Percentiles rank a stretch among this genome's conserved stretches.
Conservation (phyloP, 192 early-diverging fungal species). For the Coemansia sp. region DNA sequence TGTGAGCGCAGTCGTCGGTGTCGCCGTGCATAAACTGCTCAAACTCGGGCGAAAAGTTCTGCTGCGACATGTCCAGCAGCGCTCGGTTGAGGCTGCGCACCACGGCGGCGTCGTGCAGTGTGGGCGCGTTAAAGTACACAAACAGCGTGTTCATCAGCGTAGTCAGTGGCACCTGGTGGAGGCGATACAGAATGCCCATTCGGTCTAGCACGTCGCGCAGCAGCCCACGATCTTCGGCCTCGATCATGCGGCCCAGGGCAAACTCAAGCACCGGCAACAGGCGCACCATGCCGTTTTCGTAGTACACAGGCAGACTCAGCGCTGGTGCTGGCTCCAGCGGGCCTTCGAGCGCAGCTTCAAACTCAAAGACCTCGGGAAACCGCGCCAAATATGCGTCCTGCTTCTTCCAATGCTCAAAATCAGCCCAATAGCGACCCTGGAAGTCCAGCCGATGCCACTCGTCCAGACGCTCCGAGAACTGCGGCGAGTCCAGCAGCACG, state of each 20-base stretch:
- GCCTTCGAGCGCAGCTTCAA: conserved; percentile 61
- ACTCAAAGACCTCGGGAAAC: conserved; percentile 75
- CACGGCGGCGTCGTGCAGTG: conserved; percentile 58
- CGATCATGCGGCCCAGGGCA: conserved; percentile 66
- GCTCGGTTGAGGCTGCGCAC: conserved; percentile 56
- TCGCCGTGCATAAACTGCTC: conserved; percentile 33
- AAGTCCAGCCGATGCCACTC: conserved; percentile 68
- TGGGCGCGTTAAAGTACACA: conserved; percentile 66
- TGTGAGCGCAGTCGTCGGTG: conserved; percentile 19
- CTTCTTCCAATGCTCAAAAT: conserved; percentile 66
- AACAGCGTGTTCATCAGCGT: conserved; percentile 66
- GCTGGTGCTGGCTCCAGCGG: conserved; percentile 61
- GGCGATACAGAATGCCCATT: conserved; percentile 62
- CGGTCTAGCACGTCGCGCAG: conserved; percentile 61
- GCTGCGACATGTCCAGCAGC: conserved; percentile 60
- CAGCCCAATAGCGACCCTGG: conserved; percentile 67
- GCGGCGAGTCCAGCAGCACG: conserved; percentile 56
- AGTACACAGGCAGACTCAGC: conserved; percentile 66
- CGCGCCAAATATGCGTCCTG: conserved; percentile 60
- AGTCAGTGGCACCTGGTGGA: conserved; percentile 66
- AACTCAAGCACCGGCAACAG: conserved; percentile 67
- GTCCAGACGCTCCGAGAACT: conserved; percentile 56
- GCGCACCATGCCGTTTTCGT: conserved; percentile 66
- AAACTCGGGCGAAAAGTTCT: conserved; percentile 53
- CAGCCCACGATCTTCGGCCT: conserved; percentile 60